phyloP scores from a whole-genome alignment of 2,329 filamentous ascomycete species.

The Xylaria sp. region DNA sequence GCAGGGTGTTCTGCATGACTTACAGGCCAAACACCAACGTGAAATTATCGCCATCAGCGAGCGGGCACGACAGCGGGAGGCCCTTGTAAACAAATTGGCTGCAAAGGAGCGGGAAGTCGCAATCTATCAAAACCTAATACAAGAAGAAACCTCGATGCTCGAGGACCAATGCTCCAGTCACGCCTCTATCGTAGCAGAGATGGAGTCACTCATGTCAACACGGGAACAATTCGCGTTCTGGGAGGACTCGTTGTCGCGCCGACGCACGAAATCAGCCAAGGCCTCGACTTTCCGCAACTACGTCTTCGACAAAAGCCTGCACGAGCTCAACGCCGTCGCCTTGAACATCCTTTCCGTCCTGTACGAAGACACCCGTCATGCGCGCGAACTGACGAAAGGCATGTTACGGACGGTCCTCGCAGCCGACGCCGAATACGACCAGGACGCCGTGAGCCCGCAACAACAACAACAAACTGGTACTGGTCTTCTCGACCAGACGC shows the following conservation, averaged over 20 bases:
- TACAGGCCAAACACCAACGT: slow-evolving; percentile 20
- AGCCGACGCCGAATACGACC: slow-evolving; percentile 27
- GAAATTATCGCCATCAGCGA: not conserved
- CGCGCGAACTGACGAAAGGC: slow-evolving; percentile 42
- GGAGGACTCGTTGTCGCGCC: slow-evolving; percentile 43
- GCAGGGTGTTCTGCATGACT: slow-evolving; percentile 22
- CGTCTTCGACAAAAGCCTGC: slow-evolving; percentile 45
- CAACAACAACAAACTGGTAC: not conserved
- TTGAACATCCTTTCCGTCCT: slow-evolving; percentile 47
- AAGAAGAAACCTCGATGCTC: slow-evolving; percentile 36
- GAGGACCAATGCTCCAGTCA: slow-evolving; percentile 16
- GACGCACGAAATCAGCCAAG: slow-evolving; percentile 34
- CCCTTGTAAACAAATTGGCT: slow-evolving; percentile 8
- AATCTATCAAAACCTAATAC: slow-evolving; percentile 34
- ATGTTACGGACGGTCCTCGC: slow-evolving; percentile 45
- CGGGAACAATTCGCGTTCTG: slow-evolving; percentile 47
- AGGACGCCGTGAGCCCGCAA: slow-evolving; percentile 1
- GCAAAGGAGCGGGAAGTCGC: slow-evolving; percentile 38
- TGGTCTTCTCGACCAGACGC: slow-evolving; percentile 46
- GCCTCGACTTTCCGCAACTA: slow-evolving; percentile 44
- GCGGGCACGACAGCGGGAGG: not conserved
- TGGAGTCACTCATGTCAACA: slow-evolving; percentile 30
- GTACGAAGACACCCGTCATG: slow-evolving; percentile 47
- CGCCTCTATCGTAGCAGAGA: slow-evolving; percentile 16
- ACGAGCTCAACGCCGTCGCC: slow-evolving; percentile 47